A percentile compares a stretch with the other conserved stretches of the same genome.
phyloP scores from a whole-genome alignment of 176 grass and related monocot genomes.

The Areca catechu region DNA sequence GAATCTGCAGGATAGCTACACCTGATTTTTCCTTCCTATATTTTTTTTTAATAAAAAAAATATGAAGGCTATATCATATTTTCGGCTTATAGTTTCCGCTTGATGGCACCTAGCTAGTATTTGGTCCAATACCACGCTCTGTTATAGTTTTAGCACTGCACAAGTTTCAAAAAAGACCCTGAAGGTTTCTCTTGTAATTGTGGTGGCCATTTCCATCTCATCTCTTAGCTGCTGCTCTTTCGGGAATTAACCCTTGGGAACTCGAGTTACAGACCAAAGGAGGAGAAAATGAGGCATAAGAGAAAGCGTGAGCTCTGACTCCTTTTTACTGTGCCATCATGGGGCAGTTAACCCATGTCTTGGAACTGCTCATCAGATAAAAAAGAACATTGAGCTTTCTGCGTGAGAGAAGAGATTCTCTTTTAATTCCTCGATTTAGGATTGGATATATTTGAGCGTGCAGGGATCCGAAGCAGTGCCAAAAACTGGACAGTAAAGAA shows the following conservation, averaged over 20 bases:
- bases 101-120: too few species aligned
- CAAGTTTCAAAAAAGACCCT: too few species aligned
- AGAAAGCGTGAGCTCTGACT: constrained; percentile 3
- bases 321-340: constrained; percentile 9
- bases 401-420: background rate
- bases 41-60: too few species aligned
- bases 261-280: background rate
- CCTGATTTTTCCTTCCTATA: too few species aligned
- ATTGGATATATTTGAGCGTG: background rate
- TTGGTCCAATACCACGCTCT: too few species aligned
- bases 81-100: too few species aligned
- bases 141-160: too few species aligned
- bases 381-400: background rate
- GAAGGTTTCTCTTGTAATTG: too few species aligned
- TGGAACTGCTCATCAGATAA: background rate
- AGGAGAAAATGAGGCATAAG: background rate
- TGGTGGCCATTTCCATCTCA: too few species aligned
- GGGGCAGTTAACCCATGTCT: background rate
- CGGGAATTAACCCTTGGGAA: constrained; percentile 3
- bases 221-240: too few species aligned
- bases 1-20: too few species aligned
- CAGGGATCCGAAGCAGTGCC: background rate
- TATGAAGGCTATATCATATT: too few species aligned
- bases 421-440: constrained; percentile 4
- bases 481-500: background rate